A percentile compares a stretch with the other conserved stretches of the same genome.
These are phyloP conservation scores for Casuarina cunninghamiana DNA, from an alignment of 306 rosid genomes.

Conservation along the genomic window DNA sequence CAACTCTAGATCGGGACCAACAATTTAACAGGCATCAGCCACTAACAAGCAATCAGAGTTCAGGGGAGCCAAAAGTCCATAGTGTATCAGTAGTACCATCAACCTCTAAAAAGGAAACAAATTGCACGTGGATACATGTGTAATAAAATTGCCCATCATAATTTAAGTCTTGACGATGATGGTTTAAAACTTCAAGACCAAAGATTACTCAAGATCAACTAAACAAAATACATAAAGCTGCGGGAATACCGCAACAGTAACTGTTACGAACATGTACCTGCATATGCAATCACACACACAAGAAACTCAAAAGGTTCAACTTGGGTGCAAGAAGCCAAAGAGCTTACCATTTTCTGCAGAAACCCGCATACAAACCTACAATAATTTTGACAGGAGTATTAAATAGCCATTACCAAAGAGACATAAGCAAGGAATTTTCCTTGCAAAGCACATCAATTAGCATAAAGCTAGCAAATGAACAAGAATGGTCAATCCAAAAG, in stretches of 20 bases:
- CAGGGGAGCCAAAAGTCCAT: background rate
- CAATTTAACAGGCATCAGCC: too few species aligned
- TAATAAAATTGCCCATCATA: background rate
- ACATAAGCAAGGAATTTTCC: constrained; percentile 19
- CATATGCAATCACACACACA: background rate
- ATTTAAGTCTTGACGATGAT: background rate
- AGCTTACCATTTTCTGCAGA: constrained; percentile 71
- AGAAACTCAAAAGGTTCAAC: background rate
- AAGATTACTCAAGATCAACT: background rate
- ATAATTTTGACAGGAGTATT: constrained; percentile 2
- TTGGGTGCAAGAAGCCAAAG: constrained; percentile 6
- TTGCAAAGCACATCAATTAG: background rate
- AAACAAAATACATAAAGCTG: background rate
- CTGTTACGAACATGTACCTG: background rate
- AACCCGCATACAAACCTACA: constrained; percentile 86
- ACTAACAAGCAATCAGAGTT: background rate
- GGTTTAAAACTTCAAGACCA: background rate
- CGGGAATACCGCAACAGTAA: background rate
- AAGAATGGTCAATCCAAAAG: constrained; percentile 10
- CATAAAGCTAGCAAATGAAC: background rate
- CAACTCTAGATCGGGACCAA: too few species aligned
- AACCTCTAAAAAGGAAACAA: background rate
- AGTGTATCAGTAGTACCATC: background rate
- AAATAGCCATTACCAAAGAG: constrained; percentile 21
- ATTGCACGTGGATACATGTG: background rate